phyloP scores from a whole-genome alignment of 2,329 filamentous ascomycete species.

The Exserohilum rostratum region DNA sequence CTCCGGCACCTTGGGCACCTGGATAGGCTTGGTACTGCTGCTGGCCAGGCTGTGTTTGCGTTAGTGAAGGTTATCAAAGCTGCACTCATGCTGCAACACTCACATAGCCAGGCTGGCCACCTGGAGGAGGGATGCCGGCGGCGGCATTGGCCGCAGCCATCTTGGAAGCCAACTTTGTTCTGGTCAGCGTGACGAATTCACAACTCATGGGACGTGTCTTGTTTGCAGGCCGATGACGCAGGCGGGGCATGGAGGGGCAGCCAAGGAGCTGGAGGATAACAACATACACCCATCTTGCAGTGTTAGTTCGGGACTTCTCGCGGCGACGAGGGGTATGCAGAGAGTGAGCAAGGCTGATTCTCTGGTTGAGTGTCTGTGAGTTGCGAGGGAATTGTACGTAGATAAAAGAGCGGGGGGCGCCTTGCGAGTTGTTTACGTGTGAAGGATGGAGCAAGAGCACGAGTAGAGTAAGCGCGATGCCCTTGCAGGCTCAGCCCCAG shows the following conservation, averaged over 20 bases:
- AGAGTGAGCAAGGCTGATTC: conserved; percentile 17
- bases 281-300: conserved; percentile 30
- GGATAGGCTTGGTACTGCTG: conserved; percentile 64
- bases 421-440: conserved; percentile 4
- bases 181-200: conserved; percentile 30
- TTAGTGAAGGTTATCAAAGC: conserved; percentile 30
- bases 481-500: conserved; percentile 16
- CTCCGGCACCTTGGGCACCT: conserved; percentile 55
- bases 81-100: conserved; percentile 43
- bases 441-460: conserved; percentile 1
- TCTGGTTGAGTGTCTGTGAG: neutral
- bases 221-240: conserved; percentile 15
- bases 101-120: conserved; percentile 59
- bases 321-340: neutral
- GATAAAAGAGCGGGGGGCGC: conserved; percentile 17
- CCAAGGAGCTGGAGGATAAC: conserved; percentile 8
- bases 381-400: conserved; percentile 15
- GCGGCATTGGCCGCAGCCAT: conserved; percentile 52
- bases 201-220: neutral
- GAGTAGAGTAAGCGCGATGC: conserved; percentile 7
- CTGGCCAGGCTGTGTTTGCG: conserved; percentile 50
- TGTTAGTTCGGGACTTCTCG: neutral
- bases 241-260: conserved; percentile 31
- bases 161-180: conserved; percentile 53
- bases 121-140: conserved; percentile 44